phyloP scores from a whole-genome alignment of 768 basidiomycete genomes.

The Tulasnella sp. region DNA sequence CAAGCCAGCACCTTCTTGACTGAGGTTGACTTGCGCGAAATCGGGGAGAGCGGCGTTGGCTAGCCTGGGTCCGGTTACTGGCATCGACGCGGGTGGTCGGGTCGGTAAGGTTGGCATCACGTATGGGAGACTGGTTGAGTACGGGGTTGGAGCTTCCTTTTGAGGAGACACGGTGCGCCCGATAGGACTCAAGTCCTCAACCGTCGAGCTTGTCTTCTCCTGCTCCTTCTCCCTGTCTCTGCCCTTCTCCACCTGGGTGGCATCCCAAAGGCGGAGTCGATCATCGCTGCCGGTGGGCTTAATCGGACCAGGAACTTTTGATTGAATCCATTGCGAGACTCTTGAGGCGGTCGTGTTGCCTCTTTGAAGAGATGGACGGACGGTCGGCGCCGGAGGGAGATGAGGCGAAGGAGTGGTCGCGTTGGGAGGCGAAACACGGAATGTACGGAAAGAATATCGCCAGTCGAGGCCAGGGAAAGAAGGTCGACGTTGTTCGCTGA shows the following conservation, averaged over 20 bases:
- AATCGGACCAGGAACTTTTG: background rate
- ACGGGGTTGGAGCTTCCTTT: background rate
- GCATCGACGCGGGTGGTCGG: background rate
- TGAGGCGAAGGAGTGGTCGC: background rate
- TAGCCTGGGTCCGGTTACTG: background rate
- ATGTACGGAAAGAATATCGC: background rate
- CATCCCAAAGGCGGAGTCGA: background rate
- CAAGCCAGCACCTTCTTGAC: background rate
- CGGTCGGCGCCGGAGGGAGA: background rate
- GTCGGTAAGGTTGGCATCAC: background rate
- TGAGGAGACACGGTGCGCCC: background rate
- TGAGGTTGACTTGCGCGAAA: background rate
- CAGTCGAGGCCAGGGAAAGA: slow-evolving; percentile 4
- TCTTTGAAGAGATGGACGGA: background rate
- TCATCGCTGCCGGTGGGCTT: background rate
- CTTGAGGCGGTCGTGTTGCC: slow-evolving; percentile 1
- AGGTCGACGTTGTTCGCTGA: background rate
- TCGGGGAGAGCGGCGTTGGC: background rate
- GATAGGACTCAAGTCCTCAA: background rate
- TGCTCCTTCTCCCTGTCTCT: background rate
- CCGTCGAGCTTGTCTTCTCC: background rate
- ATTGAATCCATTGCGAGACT: slow-evolving; percentile 8
- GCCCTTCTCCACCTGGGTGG: background rate
- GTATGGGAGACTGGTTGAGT: background rate
- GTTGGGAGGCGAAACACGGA: background rate